Percentiles rank a stretch among this genome's conserved stretches.
phyloP scores from a whole-genome alignment of 1,139 yeast species.

The Saccharomycopsis hybrid region DNA sequence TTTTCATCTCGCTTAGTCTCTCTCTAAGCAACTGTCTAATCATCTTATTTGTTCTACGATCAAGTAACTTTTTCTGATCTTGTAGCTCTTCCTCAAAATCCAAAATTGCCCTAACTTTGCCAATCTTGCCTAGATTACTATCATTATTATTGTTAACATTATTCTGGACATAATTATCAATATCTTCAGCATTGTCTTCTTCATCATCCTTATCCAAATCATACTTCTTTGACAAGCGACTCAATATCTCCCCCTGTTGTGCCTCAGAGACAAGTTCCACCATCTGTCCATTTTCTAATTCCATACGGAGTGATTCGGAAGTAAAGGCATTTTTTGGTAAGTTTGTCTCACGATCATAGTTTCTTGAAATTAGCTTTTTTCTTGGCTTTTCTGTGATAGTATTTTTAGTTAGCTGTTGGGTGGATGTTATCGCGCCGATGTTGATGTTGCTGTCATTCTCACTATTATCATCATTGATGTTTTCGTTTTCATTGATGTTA shows the following conservation, averaged over 20 bases:
- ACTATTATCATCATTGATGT: no score
- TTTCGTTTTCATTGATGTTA: no score
- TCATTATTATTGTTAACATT: no score
- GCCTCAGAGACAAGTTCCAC: slow-evolving; percentile 5
- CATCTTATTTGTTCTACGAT: slow-evolving; percentile 1
- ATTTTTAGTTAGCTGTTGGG: no score
- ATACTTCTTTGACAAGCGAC: slow-evolving; percentile 6
- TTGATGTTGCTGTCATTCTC: no score
- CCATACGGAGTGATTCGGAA: not conserved
- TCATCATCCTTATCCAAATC: not conserved
- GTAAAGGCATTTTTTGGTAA: slow-evolving; percentile 9
- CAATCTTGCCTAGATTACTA: not conserved
- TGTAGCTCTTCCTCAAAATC: slow-evolving; percentile 5
- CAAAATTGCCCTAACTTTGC: not conserved
- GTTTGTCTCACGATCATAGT: slow-evolving; percentile 4
- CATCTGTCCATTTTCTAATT: slow-evolving; percentile 4
- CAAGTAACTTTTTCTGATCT: not conserved
- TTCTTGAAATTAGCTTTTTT: slow-evolving; percentile 9
- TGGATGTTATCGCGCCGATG: no score
- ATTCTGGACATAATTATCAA: no score
- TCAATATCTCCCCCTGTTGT: slow-evolving; percentile 1
- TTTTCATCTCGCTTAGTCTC: no score
- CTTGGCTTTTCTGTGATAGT: no score
- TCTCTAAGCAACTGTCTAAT: slow-evolving; percentile 5
- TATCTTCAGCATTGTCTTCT: not conserved